Conservation (phyloP, 768 basidiomycete species). For the Hirschioporus abietinus region DNA sequence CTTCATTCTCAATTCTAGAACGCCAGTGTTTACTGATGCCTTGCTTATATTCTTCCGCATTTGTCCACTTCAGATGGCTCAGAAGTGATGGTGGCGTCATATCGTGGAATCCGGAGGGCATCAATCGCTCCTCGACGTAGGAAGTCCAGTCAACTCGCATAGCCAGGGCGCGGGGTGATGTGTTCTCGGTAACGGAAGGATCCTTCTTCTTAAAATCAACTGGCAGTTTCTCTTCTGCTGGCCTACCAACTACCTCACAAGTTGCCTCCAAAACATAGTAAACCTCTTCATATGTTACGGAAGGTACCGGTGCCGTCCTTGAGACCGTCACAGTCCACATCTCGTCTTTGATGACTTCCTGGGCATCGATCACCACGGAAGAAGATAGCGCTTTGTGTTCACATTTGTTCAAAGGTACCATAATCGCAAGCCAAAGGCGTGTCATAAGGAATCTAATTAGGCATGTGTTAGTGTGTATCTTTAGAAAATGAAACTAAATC, state of each 20-base stretch:
- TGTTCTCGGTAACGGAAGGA: background rate
- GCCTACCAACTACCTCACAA: conserved; percentile 63
- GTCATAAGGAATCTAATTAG: conserved; percentile 54
- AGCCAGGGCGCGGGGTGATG: background rate
- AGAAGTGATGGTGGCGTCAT: conserved; percentile 25
- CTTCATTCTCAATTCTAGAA: conserved; percentile 36
- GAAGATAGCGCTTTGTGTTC: background rate
- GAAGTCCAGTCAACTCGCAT: conserved; percentile 61
- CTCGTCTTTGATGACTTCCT: conserved; percentile 49
- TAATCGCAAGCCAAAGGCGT: conserved; percentile 57
- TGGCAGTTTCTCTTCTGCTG: conserved; percentile 12
- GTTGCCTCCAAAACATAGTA: conserved; percentile 65
- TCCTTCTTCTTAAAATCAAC: background rate
- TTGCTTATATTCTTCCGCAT: conserved; percentile 61
- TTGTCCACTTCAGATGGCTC: conserved; percentile 54
- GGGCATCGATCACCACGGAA: conserved; percentile 37
- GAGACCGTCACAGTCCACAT: conserved; percentile 51
- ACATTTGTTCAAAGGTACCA: conserved; percentile 24
- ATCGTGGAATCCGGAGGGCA: background rate
- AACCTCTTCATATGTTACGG: conserved; percentile 19
- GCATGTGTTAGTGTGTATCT: background rate
- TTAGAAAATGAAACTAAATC: background rate
- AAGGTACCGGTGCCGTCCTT: conserved; percentile 4
- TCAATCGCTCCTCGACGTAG: conserved; percentile 38
- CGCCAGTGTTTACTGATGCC: conserved; percentile 71